phyloP scores from a whole-genome alignment of 257 asterid genomes.

The Oldenlandia corymbosa region DNA sequence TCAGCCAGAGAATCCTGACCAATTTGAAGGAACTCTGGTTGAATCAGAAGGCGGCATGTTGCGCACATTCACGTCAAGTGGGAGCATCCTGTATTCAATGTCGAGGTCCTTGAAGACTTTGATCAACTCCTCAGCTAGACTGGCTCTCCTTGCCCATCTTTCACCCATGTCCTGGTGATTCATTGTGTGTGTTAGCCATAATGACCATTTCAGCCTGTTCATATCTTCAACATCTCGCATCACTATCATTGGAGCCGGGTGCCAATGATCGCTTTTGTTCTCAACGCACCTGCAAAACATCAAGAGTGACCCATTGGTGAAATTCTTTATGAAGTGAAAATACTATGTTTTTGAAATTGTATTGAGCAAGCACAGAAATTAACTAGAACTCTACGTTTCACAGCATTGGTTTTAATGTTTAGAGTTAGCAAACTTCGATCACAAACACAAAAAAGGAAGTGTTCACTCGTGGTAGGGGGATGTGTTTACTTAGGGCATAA shows the following conservation, averaged over 20 bases:
- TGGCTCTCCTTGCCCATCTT: constrained; percentile 70
- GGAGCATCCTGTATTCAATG: constrained; percentile 76
- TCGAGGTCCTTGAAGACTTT: constrained; percentile 68
- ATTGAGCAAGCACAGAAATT: too few relatives aligned
- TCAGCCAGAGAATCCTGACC: constrained; percentile 36
- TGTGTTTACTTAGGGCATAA: neutral
- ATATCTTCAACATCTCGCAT: constrained; percentile 82
- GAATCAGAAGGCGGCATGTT: constrained; percentile 59
- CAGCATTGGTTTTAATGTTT: neutral
- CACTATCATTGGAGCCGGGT: constrained; percentile 64
- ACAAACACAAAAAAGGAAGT: too few relatives aligned
- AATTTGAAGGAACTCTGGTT: constrained; percentile 60
- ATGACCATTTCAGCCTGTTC: constrained; percentile 73
- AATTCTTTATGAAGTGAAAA: too few relatives aligned
- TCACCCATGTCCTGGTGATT: constrained; percentile 91
- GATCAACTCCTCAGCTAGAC: constrained; percentile 72
- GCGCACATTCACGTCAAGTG: constrained; percentile 62
- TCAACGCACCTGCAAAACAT: constrained; percentile 60
- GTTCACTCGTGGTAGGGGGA: too few relatives aligned
- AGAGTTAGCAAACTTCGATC: neutral
- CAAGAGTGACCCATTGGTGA: neutral
- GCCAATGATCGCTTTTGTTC: constrained; percentile 69
- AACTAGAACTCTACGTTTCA: neutral
- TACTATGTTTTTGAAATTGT: neutral
- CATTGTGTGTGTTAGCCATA: constrained; percentile 74